Evolutionary conservation across 2,329 filamentous ascomycete species (phyloP), one percentile per base, ranked within the genome.

Genomic region (Aspergillus cejpii): DNA sequence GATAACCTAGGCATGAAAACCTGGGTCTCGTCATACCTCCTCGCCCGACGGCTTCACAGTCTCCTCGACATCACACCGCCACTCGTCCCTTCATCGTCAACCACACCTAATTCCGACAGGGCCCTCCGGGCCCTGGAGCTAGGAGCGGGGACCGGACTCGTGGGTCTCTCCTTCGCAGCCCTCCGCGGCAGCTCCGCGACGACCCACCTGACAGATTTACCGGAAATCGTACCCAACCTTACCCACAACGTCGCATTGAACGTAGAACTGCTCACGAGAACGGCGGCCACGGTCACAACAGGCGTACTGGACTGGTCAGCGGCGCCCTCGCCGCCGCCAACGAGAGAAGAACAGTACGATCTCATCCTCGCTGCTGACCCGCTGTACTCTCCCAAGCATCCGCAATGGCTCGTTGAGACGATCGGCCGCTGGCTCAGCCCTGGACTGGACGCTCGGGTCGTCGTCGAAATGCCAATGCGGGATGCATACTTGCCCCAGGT

Each of bases 1-100:
- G 91, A 96, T 65, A 85, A 87, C 47, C 74, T 97, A 14, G 92
- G 92, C 1, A 76, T 94, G 64, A 97, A 98, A 67, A 98, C 92
- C 0, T 97, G 92, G 92, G 87, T 86, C 0, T 91, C 89, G 0
- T 91, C 89, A 0, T 94, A 89, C 60, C 77, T 94, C 2, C 80
- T 97, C 3, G 85, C 91, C 0, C 84, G 80, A 54, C 80, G 85
- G 19, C 76, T 97, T 20, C 58, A 65, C 45, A 53, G 45, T 3
- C 43, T 68, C 3, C 81, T 69, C 44, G 61, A 62, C 11, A 54
- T 63, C 3, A 51, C 62, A 6, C 58, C 61, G 11, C 46, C 59
- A 27, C 57, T 68, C 33, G 54, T 68, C 10, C 61, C 60, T 2
- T 51, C 57, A 5, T 47, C 50, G 5, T 49, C 56, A 2, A 55